phyloP scores from a whole-genome alignment of 2,329 filamentous ascomycete species.

The Phialophora chinensis region DNA sequence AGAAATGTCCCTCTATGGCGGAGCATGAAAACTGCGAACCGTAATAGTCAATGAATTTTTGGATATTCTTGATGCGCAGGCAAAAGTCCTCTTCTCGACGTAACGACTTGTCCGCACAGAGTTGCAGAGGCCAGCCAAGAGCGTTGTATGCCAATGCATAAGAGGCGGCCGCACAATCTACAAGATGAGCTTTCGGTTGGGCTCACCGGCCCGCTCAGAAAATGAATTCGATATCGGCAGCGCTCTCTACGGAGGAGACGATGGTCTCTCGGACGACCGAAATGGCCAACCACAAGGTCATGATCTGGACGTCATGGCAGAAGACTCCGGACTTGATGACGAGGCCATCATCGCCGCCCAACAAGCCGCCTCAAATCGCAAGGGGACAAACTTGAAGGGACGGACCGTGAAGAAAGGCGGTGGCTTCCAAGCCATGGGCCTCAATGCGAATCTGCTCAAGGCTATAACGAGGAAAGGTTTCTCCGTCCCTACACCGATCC shows the following conservation, averaged over 20 bases:
- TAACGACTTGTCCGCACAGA: neutral
- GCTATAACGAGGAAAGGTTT: conserved; percentile 94
- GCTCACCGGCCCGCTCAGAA: conserved; percentile 84
- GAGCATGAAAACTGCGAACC: neutral
- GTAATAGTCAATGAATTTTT: conserved; percentile 15
- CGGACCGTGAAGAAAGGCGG: conserved; percentile 92
- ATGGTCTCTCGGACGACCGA: conserved; percentile 43
- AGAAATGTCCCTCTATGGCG: conserved; percentile 12
- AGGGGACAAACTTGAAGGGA: conserved; percentile 79
- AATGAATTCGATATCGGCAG: conserved; percentile 88
- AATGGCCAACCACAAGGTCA: conserved; percentile 41
- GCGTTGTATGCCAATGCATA: neutral
- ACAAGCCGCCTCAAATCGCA: conserved; percentile 86
- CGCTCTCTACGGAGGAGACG: conserved; percentile 71
- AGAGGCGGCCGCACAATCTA: neutral
- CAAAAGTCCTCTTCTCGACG: conserved; percentile 10
- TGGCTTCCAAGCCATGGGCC: conserved; percentile 92
- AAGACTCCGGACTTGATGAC: conserved; percentile 66
- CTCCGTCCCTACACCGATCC: conserved; percentile 93
- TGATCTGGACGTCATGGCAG: conserved; percentile 50
- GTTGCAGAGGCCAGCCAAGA: neutral
- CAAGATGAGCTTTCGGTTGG: conserved; percentile 49
- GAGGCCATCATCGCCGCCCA: conserved; percentile 89
- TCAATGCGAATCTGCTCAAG: conserved; percentile 83
- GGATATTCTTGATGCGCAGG: conserved; percentile 23